Evolutionary conservation across 331 rosid species (phyloP).

Genomic region (Quercus lobata): DNA sequence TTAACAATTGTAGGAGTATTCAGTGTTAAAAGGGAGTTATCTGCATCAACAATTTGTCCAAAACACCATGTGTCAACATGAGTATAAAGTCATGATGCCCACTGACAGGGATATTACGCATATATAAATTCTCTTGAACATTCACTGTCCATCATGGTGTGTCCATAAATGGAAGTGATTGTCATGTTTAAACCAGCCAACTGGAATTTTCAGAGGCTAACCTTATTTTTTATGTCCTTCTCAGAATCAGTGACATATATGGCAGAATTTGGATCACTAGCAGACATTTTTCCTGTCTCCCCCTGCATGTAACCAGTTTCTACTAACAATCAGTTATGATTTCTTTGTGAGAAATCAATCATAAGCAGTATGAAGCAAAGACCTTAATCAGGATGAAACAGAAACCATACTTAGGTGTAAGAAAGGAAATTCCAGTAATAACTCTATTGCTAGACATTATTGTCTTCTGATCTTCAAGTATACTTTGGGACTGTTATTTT

Average conservation of each 20-base stretch:
- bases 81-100: no score
- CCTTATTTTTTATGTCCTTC: slow-evolving; percentile 85
- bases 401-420: not conserved
- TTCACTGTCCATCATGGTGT: not conserved
- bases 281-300: slow-evolving; percentile 93
- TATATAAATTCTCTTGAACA: not conserved
- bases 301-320: slow-evolving; percentile 62
- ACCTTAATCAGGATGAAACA: not conserved
- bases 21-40: no score
- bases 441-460: not conserved
- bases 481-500: not conserved
- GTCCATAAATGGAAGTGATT: not conserved
- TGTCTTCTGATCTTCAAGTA: not conserved
- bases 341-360: not conserved
- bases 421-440: not conserved
- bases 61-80: no score
- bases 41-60: no score
- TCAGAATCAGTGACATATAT: slow-evolving; percentile 92
- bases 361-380: slow-evolving; percentile 11
- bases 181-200: not conserved
- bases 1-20: no score
- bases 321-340: slow-evolving; percentile 8
- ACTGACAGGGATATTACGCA: not conserved
- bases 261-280: slow-evolving; percentile 97
- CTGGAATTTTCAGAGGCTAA: slow-evolving; percentile 22